Evolutionary conservation across 2,329 filamentous ascomycete species (phyloP), one percentile per base, ranked within the genome.

Genomic region (Colletotrichum australisinense): DNA sequence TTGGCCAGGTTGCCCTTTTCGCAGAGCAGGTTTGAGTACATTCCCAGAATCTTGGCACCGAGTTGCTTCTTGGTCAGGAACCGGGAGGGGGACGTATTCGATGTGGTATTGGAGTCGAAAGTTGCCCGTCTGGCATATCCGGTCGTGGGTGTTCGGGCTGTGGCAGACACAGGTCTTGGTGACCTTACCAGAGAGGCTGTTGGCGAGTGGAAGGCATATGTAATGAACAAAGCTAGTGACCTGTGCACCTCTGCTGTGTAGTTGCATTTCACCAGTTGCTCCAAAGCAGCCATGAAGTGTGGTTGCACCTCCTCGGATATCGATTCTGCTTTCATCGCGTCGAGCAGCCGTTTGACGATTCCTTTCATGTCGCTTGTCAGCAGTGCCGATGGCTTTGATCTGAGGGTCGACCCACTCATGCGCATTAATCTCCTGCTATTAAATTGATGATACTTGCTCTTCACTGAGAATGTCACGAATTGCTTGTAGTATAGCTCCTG

Each of bases 401-500:
- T 30, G 81, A 11, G 7, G 26, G 5, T 3, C 24, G 14, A 67
- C 93, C 87, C 89, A 95, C 96, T 91, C 94, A 99, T 99, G 77
- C 95, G 90, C 73, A 94, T 91, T 73, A 99, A 85, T 59, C 97
- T 91, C 79, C 94, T 93, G 65, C 93, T 92, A 81, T 99, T 99
- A 83, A 98, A 98, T 73, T 94, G 92, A 79, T 95, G 94, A 79
- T 97, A 93, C 80, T 97, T 95, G 87, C 96, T 98, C 78, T 93
- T 93, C n/a, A 93, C 90, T 1, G 94, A 93, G 83, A 99, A 98
- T 0, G 92, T 93, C 74, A 93, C 87, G 78, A 98, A 98, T 80
- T 99, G 97, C 74, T 92, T 92, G 83, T 98, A 98, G 83, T 98
- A 99, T 28, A 98, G 86, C 77, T 93, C 92, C 79, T 98, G 95